These are phyloP conservation scores for Chrysopogon serrulatus DNA, from an alignment of 176 grass and related monocot genomes.

Conservation along the genomic window DNA sequence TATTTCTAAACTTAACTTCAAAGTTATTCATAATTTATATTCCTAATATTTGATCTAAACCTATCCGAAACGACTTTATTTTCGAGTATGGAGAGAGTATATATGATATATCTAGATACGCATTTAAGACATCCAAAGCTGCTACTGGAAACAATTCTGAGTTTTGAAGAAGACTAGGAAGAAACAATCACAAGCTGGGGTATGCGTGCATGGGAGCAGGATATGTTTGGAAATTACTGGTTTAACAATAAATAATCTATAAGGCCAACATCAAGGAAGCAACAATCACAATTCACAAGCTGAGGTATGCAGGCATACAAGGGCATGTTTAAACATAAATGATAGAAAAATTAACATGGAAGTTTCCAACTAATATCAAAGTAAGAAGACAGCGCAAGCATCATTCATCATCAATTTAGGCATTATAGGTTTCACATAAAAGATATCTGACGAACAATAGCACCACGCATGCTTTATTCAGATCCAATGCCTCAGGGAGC, in stretches of 20 bases:
- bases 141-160: background rate
- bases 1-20: too few relatives aligned
- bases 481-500: background rate
- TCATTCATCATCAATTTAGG: background rate
- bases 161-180: background rate
- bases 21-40: too few relatives aligned
- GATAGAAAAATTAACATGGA: background rate
- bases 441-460: background rate
- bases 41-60: too few relatives aligned
- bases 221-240: background rate
- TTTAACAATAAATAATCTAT: background rate
- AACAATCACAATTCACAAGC: too few relatives aligned
- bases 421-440: background rate
- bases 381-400: background rate
- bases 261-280: background rate
- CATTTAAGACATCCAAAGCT: background rate
- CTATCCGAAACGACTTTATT: too few relatives aligned
- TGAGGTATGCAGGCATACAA: background rate
- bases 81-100: too few relatives aligned
- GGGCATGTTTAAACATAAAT: background rate
- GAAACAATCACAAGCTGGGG: background rate
- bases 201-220: background rate
- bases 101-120: too few relatives aligned
- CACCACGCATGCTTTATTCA: conserved; percentile 11
- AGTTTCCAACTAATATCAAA: background rate